phyloP scores from a whole-genome alignment of 495 filamentous ascomycete genomes.

The Durotheca rogersii region DNA sequence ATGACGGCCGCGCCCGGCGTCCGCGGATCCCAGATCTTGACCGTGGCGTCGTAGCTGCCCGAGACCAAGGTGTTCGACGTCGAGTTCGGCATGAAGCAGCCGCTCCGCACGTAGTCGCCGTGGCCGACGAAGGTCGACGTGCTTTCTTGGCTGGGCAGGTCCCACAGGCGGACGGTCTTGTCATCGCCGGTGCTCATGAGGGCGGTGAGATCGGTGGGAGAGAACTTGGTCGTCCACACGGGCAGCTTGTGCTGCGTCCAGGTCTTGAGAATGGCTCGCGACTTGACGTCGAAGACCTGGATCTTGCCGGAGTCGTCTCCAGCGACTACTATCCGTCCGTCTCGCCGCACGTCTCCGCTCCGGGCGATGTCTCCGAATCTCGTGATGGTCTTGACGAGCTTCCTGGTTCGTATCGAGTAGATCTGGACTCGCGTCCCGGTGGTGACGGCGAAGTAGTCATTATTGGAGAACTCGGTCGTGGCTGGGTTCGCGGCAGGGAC shows the following conservation, averaged over 20 bases:
- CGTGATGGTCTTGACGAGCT: slow-evolving; percentile 86
- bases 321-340: slow-evolving; percentile 84
- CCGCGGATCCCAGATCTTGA: slow-evolving; percentile 89
- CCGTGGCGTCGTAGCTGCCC: slow-evolving; percentile 91
- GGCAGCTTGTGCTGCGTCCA: slow-evolving; percentile 96
- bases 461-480: slow-evolving; percentile 43
- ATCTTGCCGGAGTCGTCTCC: slow-evolving; percentile 88
- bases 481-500: slow-evolving; percentile 56
- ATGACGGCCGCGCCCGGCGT: slow-evolving; percentile 67
- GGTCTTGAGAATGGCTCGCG: slow-evolving; percentile 89
- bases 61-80: slow-evolving; percentile 74
- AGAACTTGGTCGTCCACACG: slow-evolving; percentile 88
- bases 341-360: slow-evolving; percentile 79
- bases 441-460: slow-evolving; percentile 88
- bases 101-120: slow-evolving; percentile 85
- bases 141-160: slow-evolving; percentile 76
- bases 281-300: slow-evolving; percentile 87
- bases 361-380: slow-evolving; percentile 88
- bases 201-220: slow-evolving; percentile 78
- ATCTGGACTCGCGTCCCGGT: slow-evolving; percentile 89
- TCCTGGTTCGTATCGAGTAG: slow-evolving; percentile 83
- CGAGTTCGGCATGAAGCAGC: slow-evolving; percentile 79
- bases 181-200: slow-evolving; percentile 87
- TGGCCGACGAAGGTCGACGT: slow-evolving; percentile 82
- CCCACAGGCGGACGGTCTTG: slow-evolving; percentile 89